Base-by-base conservation (phyloP, 1,284 basidiomycete genomes). In the Rhodofomes roseus region DNA sequence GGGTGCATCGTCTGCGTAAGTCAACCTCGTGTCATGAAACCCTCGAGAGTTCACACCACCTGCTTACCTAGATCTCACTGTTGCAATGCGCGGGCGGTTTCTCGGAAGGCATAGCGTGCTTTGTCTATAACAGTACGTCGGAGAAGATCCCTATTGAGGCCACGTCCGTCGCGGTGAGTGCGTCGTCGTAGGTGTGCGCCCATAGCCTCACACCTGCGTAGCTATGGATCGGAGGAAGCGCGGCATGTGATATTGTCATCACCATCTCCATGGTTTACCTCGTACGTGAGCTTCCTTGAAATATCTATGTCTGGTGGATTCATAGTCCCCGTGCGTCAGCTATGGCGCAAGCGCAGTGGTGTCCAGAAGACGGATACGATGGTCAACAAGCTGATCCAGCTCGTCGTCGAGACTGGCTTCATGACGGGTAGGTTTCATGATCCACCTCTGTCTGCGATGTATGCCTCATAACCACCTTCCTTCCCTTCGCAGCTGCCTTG, bases 311-410 rank as follows among this genome's bases (percentile, higher is more conserved):
- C 40, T 14, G 27, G 40, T n/a, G 22, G 5, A 6, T 39, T 11
- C 5, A 16, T 31, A 4, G 2, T 27, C 29, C 18, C 6, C 23
- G 9, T 34, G 16, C 11, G 9, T 37, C 34, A 57, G 55, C 46
- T 57, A 23, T 57, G 23, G 31, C 23, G n/a, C 12, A 48, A 37
- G 7, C 55, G 55, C 7, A 57, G 34, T 22, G 44, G 55, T 7
- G n/a, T 51, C 18, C 25, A 57, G 55, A n/a, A 40, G 20, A 57
- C 46, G 16, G 43, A 57, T 6, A 48, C 7, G 12, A 51, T 48
- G 44, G 14, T 57, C 31, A 51, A 57, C 55, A 57, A 50, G 37
- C 27, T 57, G 18, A 57, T 57, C 34, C 27, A 40, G 23, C 44
- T 57, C 2, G 34, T 40, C 27, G 20, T 57, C 34, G 55, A 57